These are phyloP conservation scores for Aspergillus chevalieri DNA, from an alignment of 2,329 filamentous ascomycete genomes.

Conservation along the genomic window DNA sequence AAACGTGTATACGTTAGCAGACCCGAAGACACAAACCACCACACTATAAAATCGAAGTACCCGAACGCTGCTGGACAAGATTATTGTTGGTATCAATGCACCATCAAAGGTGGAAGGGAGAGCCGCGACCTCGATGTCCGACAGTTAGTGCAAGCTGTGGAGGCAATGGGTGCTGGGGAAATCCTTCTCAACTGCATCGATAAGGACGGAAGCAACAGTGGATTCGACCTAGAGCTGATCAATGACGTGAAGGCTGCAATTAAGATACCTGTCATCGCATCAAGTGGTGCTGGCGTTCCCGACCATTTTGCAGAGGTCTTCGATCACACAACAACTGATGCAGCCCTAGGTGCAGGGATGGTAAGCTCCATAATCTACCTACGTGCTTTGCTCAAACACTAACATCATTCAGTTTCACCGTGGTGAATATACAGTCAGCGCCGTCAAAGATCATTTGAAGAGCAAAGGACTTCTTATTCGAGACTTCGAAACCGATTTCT, in stretches of 20 bases:
- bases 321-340: constrained; percentile 75
- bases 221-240: constrained; percentile 91
- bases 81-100: constrained; percentile 96
- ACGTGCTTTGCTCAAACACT: constrained; percentile 1
- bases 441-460: constrained; percentile 80
- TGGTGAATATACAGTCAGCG: constrained; percentile 86
- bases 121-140: constrained; percentile 90
- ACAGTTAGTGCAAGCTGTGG: constrained; percentile 79
- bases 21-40: constrained; percentile 63
- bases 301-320: constrained; percentile 90
- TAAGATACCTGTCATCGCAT: constrained; percentile 90
- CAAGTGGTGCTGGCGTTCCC: constrained; percentile 83
- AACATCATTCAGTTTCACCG: constrained; percentile 64
- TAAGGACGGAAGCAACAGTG: constrained; percentile 87
- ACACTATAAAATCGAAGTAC: constrained; percentile 64
- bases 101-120: constrained; percentile 90
- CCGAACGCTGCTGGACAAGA: constrained; percentile 70
- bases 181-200: constrained; percentile 97
- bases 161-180: constrained; percentile 93
- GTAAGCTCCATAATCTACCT: constrained; percentile 36
- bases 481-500: constrained; percentile 55
- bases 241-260: constrained; percentile 78
- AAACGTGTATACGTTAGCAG: constrained; percentile 77
- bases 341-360: constrained; percentile 91
- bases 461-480: constrained; percentile 70